Base-by-base conservation (phyloP, 371 early-diverging fungal genomes). In the Mycotypha africana region DNA sequence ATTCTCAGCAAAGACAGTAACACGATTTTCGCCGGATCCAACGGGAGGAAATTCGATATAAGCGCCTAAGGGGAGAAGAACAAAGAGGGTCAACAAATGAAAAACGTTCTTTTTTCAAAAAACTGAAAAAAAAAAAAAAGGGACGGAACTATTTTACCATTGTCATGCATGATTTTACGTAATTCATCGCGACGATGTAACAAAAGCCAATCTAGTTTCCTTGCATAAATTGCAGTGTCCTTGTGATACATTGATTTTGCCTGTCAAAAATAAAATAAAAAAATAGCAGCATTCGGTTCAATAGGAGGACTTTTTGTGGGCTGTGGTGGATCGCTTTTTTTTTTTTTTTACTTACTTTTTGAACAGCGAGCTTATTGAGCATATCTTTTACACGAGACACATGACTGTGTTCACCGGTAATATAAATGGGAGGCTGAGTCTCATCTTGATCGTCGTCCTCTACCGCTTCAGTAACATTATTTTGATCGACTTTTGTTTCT, bases 161-260 rank as follows among this genome's bases (percentile, higher is more conserved):
- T 88, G 55, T 91, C 89, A 19, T 61, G 51, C 85, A 86, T 85
- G 39, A 89, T 84, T 46, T 76, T 72, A 12, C 69, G 66, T 10
- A 91, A 47, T 28, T 79, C 64, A 36, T 80, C 78, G 21, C 78
- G 80, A 31, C 78, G 63, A 50, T 79, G 70, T 20, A 77, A 60
- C 31, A 85, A 53, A 52, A 88, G 67, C 89, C 89, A 91, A 51
- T 91, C 91, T 47, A 88, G 59, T 56, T 89, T 88, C 24, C 82
- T 72, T 21, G 86, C 72, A 49, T 64, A 47, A 51, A 71, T 39
- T n/a, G 56, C 60, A 26, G 62, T 51, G 30, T 66, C 65, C 44
- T 68, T 73, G 49, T 66, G 69, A 45, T 66, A 69, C 60, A 73
- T 53, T 21, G 69, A 68, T 37, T 65, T 63, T 22, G 46, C 50